Base-by-base conservation (phyloP, 345 rosid genomes). In the Aurinia saxatilis region DNA sequence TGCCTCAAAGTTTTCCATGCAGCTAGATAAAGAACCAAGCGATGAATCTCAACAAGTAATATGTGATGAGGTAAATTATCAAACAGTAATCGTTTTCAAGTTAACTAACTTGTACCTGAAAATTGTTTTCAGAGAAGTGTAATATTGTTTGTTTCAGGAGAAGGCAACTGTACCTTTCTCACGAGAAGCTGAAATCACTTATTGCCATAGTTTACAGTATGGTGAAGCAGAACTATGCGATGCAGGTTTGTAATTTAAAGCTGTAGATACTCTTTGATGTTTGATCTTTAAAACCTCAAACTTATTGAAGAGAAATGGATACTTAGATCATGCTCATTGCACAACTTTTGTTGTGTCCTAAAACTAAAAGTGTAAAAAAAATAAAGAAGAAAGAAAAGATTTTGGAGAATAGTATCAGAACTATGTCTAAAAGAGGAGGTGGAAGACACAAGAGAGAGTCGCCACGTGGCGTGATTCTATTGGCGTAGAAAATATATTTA, bases 221-320 rank as follows among this genome's bases (percentile, higher is more conserved):
- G 93, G 66, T 83, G 66, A 92, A 88, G 71, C 85, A 85, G 49
- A 89, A 92, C 75, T 75, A 67, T 39, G 60, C 1, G 11, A 89
- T 89, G 98, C 98, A 89, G 95, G 96, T 82, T 60, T 12, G 45
- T 0, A 29, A 21, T 39, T 12, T 38, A 40, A 50, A 44, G 15
- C 5, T 3, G 16, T 50, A 23, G 27, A 23, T 23, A 27, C 0
- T 52, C 31, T 18, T n/a, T 19, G 25, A 51, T 34, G 21, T 11
- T 50, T 31, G 39, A 50, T 40, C 30, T 14, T 38, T 30, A 7
- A 50, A 66, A 13, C 35, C 25, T 27, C 51, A 37, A 40, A 19
- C 12, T 52, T 29, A 44, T 18, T 11, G 30, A 62, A 41, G 18
- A 14, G 8, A 45, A 45, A 66, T 62, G 38, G 17, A 17, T 17